Evolutionary conservation across 495 filamentous ascomycete genomes (phyloP).

Genomic region (Rhizodiscina lignyota): DNA sequence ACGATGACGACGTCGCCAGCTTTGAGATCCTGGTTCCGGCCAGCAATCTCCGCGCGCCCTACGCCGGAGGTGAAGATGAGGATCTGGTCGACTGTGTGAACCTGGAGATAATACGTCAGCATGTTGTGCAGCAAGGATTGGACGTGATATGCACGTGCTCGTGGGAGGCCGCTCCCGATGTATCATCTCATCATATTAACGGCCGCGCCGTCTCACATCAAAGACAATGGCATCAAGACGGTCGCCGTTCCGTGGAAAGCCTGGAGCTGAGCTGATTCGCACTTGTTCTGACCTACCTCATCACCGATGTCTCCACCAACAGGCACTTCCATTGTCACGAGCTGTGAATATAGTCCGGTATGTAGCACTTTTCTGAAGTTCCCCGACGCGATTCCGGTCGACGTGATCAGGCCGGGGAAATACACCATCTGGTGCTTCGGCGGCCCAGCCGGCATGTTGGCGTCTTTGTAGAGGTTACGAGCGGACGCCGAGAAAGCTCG

Average conservation of each 20-base stretch:
- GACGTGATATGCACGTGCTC: no score
- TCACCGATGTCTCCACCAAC: constrained; percentile 49
- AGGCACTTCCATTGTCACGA: constrained; percentile 47
- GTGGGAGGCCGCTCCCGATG: no score
- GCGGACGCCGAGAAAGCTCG: no score
- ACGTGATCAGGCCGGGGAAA: constrained; percentile 37
- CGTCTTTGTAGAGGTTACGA: no score
- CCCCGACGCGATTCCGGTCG: constrained; percentile 29
- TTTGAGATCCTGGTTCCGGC: constrained; percentile 39
- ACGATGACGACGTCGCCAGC: constrained; percentile 46
- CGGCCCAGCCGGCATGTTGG: no score
- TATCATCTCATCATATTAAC: neutral
- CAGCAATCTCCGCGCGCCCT: constrained; percentile 39
- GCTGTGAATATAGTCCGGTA: constrained; percentile 45
- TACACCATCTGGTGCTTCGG: constrained; percentile 41
- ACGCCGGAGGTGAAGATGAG: constrained; percentile 45
- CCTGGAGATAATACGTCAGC: constrained; percentile 7
- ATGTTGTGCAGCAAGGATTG: neutral
- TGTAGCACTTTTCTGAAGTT: constrained; percentile 46
- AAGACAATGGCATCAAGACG: neutral
- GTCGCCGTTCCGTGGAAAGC: no score
- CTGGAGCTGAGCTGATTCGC: no score
- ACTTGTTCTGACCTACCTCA: no score
- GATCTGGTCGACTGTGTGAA: constrained; percentile 42
- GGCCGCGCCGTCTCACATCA: no score